Conservation (phyloP, 805 yeast species). For the Candida morakotiae region DNA sequence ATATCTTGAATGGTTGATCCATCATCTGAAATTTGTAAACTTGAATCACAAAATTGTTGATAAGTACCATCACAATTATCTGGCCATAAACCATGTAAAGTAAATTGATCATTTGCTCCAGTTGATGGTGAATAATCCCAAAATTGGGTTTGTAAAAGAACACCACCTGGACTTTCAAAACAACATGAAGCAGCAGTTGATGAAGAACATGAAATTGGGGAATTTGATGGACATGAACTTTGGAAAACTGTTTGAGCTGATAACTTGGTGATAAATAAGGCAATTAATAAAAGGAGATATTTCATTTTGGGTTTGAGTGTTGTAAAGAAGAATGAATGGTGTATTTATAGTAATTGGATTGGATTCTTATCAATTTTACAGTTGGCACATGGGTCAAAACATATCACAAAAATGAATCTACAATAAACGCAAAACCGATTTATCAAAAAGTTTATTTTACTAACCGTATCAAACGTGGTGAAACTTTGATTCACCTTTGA, state of each 20-base stretch:
- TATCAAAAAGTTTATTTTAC: no score
- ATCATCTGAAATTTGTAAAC: constrained; percentile 46
- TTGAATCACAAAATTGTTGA: constrained; percentile 71
- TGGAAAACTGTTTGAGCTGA: constrained; percentile 5
- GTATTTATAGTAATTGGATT: no score
- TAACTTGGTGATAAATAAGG: constrained; percentile 4
- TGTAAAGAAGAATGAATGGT: neutral
- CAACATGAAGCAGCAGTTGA: constrained; percentile 54
- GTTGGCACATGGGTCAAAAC: neutral
- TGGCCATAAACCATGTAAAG: constrained; percentile 45
- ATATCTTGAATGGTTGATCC: constrained; percentile 34
- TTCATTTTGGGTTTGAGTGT: neutral
- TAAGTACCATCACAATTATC: constrained; percentile 68
- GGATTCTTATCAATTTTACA: neutral
- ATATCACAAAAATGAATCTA: no score
- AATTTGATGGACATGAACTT: constrained; percentile 47
- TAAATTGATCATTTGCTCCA: constrained; percentile 32
- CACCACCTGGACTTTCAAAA: constrained; percentile 74
- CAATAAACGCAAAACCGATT: no score
- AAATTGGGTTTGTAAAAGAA: constrained; percentile 80
- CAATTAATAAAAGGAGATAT: constrained; percentile 1
- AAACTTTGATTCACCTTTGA: no score
- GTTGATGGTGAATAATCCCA: constrained; percentile 75
- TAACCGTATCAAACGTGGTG: no score
- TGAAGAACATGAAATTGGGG: constrained; percentile 61